Conservation (phyloP, 2,329 filamentous ascomycete genomes). For the Juglanconis sp. region DNA sequence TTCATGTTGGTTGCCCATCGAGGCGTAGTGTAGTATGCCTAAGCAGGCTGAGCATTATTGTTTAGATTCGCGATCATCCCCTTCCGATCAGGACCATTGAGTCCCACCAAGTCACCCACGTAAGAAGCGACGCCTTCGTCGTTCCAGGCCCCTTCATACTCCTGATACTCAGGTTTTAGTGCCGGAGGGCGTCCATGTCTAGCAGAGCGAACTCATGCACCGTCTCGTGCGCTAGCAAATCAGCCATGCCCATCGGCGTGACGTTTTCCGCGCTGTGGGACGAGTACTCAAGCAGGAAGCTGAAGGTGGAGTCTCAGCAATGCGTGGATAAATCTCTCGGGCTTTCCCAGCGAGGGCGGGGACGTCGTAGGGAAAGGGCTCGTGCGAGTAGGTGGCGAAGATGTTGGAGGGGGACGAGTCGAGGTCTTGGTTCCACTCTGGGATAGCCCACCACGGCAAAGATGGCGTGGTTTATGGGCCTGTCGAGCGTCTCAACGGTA, state of each 20-base stretch:
- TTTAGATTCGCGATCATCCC: slow-evolving; percentile 13
- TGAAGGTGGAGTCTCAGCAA: slow-evolving; percentile 3
- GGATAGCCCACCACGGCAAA: slow-evolving; percentile 5
- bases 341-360: not conserved
- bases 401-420: not conserved
- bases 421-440: not conserved
- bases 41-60: slow-evolving; percentile 8
- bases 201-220: slow-evolving; percentile 17
- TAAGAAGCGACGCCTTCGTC: slow-evolving; percentile 15
- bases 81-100: slow-evolving; percentile 1
- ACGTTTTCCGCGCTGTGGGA: not conserved
- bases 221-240: slow-evolving; percentile 17
- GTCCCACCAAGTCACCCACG: slow-evolving; percentile 11
- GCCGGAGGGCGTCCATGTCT: not conserved
- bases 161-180: not conserved
- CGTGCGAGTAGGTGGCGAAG: slow-evolving; percentile 11
- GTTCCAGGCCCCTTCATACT: slow-evolving; percentile 11
- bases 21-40: slow-evolving; percentile 12
- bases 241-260: not conserved
- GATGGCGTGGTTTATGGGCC: not conserved
- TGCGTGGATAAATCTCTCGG: slow-evolving; percentile 1
- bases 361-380: slow-evolving; percentile 6
- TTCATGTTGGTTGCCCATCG: not conserved
- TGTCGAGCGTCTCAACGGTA: not conserved
- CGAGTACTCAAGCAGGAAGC: slow-evolving; percentile 16